phyloP scores from a whole-genome alignment of 345 rosid genomes.

The Toxicodendron radicans region DNA sequence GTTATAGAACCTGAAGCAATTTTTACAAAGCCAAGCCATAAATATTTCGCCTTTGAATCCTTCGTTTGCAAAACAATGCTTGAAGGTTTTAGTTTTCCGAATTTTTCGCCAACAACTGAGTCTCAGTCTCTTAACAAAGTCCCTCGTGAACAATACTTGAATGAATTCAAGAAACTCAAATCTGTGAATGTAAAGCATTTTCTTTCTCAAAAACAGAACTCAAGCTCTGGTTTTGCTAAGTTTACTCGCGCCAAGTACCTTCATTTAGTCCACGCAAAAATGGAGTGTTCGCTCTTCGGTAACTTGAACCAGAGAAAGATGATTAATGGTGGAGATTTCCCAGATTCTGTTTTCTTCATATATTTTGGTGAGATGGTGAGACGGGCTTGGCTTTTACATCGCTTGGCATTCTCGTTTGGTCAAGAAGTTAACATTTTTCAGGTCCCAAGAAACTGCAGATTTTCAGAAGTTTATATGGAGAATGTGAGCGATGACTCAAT shows the following conservation, averaged over 20 bases:
- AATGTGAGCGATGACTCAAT: slow-evolving; percentile 58
- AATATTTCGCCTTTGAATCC: slow-evolving; percentile 67
- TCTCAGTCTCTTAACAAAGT: slow-evolving; percentile 36
- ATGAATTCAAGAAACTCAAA: slow-evolving; percentile 48
- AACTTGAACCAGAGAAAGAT: slow-evolving; percentile 83
- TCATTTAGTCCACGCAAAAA: slow-evolving; percentile 81
- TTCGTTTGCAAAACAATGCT: slow-evolving; percentile 67
- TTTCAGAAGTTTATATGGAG: slow-evolving; percentile 95
- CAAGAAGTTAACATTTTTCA: slow-evolving; percentile 68
- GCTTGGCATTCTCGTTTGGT: slow-evolving; percentile 61
- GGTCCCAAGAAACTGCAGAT: slow-evolving; percentile 57
- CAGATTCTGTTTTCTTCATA: slow-evolving; percentile 70
- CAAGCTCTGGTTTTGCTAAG: slow-evolving; percentile 49
- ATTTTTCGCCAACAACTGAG: slow-evolving; percentile 29
- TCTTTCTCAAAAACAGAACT: slow-evolving; percentile 51
- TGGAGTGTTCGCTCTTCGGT: slow-evolving; percentile 94
- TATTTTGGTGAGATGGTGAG: slow-evolving; percentile 76
- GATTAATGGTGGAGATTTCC: slow-evolving; percentile 65
- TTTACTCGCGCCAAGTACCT: slow-evolving; percentile 64
- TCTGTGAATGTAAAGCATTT: slow-evolving; percentile 43
- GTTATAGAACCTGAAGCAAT: slow-evolving; percentile 49
- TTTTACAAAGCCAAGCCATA: slow-evolving; percentile 49
- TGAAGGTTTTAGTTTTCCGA: slow-evolving; percentile 57
- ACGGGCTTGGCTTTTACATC: slow-evolving; percentile 75
- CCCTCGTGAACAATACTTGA: slow-evolving; percentile 10